Conservation (phyloP, 2,329 filamentous ascomycete species). For the Fusarium veterinarium region DNA sequence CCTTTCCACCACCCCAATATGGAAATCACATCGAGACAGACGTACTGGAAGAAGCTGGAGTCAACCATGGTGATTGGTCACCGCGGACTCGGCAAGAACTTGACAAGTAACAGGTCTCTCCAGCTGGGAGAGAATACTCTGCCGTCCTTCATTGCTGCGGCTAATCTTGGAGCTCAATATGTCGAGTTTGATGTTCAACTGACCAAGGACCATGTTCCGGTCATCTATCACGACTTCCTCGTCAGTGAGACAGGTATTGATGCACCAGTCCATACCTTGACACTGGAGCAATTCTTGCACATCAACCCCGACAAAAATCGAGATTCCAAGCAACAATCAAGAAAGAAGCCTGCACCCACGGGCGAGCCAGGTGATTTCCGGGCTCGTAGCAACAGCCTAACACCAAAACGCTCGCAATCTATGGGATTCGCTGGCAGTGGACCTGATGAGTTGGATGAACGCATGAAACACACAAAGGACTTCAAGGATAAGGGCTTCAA, state of each 20-base stretch:
- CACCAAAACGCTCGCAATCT: conserved; percentile 64
- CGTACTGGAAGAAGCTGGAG: conserved; percentile 94
- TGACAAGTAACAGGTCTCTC: conserved; percentile 82
- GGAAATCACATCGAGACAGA: conserved; percentile 88
- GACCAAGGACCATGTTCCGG: conserved; percentile 98
- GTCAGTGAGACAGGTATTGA: conserved; percentile 98
- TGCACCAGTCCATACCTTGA: conserved; percentile 94
- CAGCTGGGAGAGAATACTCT: conserved; percentile 97
- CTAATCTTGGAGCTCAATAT: conserved; percentile 85
- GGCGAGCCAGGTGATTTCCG: conserved; percentile 48
- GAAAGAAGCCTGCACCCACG: conserved; percentile 41
- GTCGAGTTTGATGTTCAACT: conserved; percentile 90
- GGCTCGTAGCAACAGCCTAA: conserved; percentile 54
- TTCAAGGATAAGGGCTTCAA: conserved; percentile 97
- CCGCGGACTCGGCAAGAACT: conserved; percentile 89
- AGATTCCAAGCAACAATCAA: conserved; percentile 16
- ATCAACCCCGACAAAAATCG: conserved; percentile 71
- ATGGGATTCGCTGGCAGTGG: conserved; percentile 62
- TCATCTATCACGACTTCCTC: conserved; percentile 98
- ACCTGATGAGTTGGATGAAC: conserved; percentile 69
- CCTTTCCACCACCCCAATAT: conserved; percentile 95
- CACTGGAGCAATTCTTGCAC: conserved; percentile 94
- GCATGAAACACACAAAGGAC: conserved; percentile 97
- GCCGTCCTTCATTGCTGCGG: conserved; percentile 94
- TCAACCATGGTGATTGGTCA: conserved; percentile 85